Evolutionary conservation across 2,329 filamentous ascomycete species (phyloP), one percentile per base, ranked within the genome.

Genomic region (Plectosphaerella cucumerina): DNA sequence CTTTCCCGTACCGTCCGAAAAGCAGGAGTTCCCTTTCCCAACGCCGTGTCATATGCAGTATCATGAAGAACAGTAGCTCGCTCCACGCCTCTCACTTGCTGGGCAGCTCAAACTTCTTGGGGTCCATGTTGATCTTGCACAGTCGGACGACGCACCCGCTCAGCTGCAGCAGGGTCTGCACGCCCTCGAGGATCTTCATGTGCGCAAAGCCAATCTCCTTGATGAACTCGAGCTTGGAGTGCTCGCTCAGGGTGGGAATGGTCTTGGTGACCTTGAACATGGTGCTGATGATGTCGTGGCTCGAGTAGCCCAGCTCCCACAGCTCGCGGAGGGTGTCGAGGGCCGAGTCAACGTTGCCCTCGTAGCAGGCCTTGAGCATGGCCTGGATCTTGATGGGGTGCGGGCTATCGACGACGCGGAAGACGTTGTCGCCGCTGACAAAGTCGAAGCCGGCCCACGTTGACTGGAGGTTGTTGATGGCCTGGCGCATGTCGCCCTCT

Each of bases 231-330:
- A 99, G 77, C 74, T 97, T 97, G 15, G 91, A 85, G 69, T 97
- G 91, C 71, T 99, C 94, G 59, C 90, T 94, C 51, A 99, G 74
- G 2, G 87, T 90, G 2, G 90, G 89, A 53, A 97, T 91, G 2
- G 91, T 95, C 76, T 97, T 99, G 44, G 94, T 97, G 53, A 99
- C 94, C 64, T 87, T 86, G 78, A 99, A 97, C 94, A 99, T 99
- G 55, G 93, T 99, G 72, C 89, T 95, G 69, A 99, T 95, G 61
- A 99, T 96, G 69, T 99, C 94, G 73, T 99, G 93, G 60, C 90
- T 95, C n/a, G 90, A 96, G 73, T 99, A 99, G 14, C 94, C 94
- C 53, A 97, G 74, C 54, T 87, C 84, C 93, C 94, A 99, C 41
- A 99, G 77, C 73, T 97, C 94, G 59, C 90, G 89, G 57, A 99